Evolutionary conservation across 495 filamentous ascomycete species (phyloP).

Genomic region (Tuber calosporum): DNA sequence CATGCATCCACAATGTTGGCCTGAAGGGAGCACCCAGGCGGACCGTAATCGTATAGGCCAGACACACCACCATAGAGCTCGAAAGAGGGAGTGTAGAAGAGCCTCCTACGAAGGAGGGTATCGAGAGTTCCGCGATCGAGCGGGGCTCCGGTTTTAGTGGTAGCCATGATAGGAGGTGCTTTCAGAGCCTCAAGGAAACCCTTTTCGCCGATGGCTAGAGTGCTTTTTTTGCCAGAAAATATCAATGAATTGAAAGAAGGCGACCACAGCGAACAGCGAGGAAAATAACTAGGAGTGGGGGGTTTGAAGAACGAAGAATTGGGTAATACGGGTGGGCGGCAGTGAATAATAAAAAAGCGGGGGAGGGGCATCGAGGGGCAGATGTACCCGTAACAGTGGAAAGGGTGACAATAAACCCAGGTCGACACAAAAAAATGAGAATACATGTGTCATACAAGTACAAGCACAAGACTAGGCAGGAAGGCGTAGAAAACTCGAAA

Average conservation of each 20-base stretch:
- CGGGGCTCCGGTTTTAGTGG: constrained; percentile 80
- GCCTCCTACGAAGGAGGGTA: constrained; percentile 71
- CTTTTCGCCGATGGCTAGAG: constrained; percentile 7
- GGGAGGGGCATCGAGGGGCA: constrained; percentile 33
- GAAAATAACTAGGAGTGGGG: background rate
- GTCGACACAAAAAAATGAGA: constrained; percentile 11
- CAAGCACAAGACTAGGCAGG: no score
- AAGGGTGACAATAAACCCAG: constrained; percentile 5
- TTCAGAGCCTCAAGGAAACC: constrained; percentile 25
- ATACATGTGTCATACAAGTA: no score
- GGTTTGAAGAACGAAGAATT: background rate
- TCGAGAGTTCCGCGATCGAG: constrained; percentile 76
- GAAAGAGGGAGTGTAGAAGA: constrained; percentile 93
- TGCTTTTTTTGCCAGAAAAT: background rate
- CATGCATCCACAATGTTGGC: constrained; percentile 83
- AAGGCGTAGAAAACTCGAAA: no score
- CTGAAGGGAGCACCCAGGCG: constrained; percentile 69
- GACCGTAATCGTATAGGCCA: constrained; percentile 80
- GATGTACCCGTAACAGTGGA: background rate
- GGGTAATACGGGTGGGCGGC: constrained; percentile 13
- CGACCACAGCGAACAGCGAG: background rate
- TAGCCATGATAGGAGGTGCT: constrained; percentile 48
- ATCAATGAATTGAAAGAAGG: background rate
- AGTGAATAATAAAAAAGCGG: constrained; percentile 31
- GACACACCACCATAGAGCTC: constrained; percentile 86